Percentiles rank a stretch among this genome's conserved stretches.
These are phyloP conservation scores for Peniophora sp. DNA, from an alignment of 1,284 basidiomycete genomes.

Conservation along the genomic window DNA sequence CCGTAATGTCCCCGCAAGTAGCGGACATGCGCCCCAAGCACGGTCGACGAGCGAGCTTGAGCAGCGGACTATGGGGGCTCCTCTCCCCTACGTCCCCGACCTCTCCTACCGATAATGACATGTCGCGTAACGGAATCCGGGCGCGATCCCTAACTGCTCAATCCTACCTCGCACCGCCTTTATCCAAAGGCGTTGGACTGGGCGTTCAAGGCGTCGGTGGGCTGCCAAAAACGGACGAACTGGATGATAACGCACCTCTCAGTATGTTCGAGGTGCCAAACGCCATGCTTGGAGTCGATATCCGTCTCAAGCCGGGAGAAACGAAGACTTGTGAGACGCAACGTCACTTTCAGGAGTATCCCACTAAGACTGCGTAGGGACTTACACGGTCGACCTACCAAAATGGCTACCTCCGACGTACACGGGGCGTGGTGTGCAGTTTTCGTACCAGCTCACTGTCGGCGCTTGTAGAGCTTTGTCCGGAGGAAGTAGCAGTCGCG, in stretches of 20 bases:
- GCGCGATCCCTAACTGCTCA: slow-evolving; percentile 13
- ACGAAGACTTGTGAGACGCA: slow-evolving; percentile 66
- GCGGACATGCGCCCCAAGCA: slow-evolving; percentile 13
- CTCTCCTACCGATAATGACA: slow-evolving; percentile 9
- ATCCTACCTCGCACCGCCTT: slow-evolving; percentile 17
- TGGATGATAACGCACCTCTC: slow-evolving; percentile 58
- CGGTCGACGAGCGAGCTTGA: slow-evolving; percentile 24
- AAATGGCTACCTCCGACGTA: slow-evolving; percentile 84
- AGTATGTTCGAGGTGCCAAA: slow-evolving; percentile 80
- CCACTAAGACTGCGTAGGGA: slow-evolving; percentile 44
- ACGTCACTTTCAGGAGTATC: background rate
- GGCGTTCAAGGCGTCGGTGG: slow-evolving; percentile 24
- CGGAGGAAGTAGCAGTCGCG: slow-evolving; percentile 53
- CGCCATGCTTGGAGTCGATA: slow-evolving; percentile 78
- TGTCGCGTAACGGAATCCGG: slow-evolving; percentile 16
- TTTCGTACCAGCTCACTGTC: slow-evolving; percentile 84
- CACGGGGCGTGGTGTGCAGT: slow-evolving; percentile 74
- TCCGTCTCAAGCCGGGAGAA: slow-evolving; percentile 71
- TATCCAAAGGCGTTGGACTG: slow-evolving; percentile 10
- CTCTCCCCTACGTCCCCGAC: slow-evolving; percentile 25
- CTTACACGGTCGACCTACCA: slow-evolving; percentile 72
- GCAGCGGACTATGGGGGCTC: slow-evolving; percentile 47
- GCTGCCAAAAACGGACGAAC: slow-evolving; percentile 21
- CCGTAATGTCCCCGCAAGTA: slow-evolving; percentile 27
- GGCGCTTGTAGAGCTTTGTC: slow-evolving; percentile 69